Evolutionary conservation across 208 protist genomes (phyloP).

Genomic region (Trypanosoma boissoni): DNA sequence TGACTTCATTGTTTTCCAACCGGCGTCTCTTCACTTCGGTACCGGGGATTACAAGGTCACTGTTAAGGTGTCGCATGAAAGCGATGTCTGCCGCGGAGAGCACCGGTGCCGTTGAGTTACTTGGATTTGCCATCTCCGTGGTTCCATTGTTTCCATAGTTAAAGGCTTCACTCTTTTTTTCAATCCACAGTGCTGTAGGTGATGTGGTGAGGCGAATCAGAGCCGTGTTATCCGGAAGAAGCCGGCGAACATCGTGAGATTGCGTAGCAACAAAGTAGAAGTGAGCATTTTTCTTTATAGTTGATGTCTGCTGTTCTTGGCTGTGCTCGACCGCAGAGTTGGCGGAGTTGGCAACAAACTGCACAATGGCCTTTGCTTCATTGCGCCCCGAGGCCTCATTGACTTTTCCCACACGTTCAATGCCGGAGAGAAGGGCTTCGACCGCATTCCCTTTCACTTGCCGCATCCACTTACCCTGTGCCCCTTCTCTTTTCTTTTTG

Average conservation of each 20-base stretch:
- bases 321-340: too few relatives aligned
- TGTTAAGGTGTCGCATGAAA: slow-evolving; percentile 25
- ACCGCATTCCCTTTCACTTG: background rate
- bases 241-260: slow-evolving; percentile 68
- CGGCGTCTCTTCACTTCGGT: slow-evolving; percentile 1
- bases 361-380: slow-evolving; percentile 24
- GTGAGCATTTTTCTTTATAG: slow-evolving; percentile 17
- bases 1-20: background rate
- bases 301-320: background rate
- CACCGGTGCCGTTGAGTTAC: slow-evolving; percentile 8
- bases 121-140: background rate
- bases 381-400: background rate
- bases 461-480: background rate
- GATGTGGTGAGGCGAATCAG: slow-evolving; percentile 62
- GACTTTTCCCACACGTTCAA: background rate
- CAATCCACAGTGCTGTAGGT: slow-evolving; percentile 68
- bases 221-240: slow-evolving; percentile 36
- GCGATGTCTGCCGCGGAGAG: slow-evolving; percentile 28
- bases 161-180: slow-evolving; percentile 52
- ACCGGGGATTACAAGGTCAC: slow-evolving; percentile 2
- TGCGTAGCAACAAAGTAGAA: slow-evolving; percentile 74
- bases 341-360: slow-evolving; percentile 13
- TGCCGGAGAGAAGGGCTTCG: slow-evolving; percentile 10
- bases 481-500: background rate
- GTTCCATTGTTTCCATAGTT: slow-evolving; percentile 29